Conservation (phyloP, 495 filamentous ascomycete species). For the Staphylotrichum longicolle region DNA sequence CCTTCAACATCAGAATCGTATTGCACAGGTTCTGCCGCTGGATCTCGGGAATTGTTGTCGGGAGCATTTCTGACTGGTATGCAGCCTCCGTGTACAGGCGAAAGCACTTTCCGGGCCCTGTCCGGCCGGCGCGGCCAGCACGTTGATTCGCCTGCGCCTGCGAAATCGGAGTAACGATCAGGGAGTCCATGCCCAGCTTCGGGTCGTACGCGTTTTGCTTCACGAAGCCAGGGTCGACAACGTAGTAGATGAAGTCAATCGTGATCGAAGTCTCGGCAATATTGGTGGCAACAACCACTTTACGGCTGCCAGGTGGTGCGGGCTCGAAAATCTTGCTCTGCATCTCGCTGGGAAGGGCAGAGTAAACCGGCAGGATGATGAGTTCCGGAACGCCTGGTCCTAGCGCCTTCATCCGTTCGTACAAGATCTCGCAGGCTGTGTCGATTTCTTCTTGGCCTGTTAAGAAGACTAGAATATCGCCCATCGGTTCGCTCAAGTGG, state of each 20-base stretch:
- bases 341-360: constrained; percentile 87
- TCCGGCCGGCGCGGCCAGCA: constrained; percentile 88
- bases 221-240: constrained; percentile 94
- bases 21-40: constrained; percentile 91
- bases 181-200: constrained; percentile 94
- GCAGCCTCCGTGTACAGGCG: constrained; percentile 93
- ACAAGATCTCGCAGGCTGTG: constrained; percentile 86
- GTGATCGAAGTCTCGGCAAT: constrained; percentile 98
- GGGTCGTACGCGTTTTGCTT: constrained; percentile 98
- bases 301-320: constrained; percentile 80
- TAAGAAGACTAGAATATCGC: constrained; percentile 93
- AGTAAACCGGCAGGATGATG: constrained; percentile 92
- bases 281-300: constrained; percentile 97
- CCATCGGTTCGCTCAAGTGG: constrained; percentile 83
- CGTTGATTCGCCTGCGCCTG: constrained; percentile 97
- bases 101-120: constrained; percentile 95
- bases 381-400: constrained; percentile 89
- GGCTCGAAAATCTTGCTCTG: constrained; percentile 94
- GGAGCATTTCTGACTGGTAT: constrained; percentile 95
- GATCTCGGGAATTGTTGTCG: constrained; percentile 93
- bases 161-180: constrained; percentile 92
- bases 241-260: constrained; percentile 96
- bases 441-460: constrained; percentile 99
- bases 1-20: constrained; percentile 98
- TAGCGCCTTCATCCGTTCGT: constrained; percentile 93